Evolutionary conservation across 2,329 filamentous ascomycete genomes (phyloP).

Genomic region (Coniochaeta hoffmannii): DNA sequence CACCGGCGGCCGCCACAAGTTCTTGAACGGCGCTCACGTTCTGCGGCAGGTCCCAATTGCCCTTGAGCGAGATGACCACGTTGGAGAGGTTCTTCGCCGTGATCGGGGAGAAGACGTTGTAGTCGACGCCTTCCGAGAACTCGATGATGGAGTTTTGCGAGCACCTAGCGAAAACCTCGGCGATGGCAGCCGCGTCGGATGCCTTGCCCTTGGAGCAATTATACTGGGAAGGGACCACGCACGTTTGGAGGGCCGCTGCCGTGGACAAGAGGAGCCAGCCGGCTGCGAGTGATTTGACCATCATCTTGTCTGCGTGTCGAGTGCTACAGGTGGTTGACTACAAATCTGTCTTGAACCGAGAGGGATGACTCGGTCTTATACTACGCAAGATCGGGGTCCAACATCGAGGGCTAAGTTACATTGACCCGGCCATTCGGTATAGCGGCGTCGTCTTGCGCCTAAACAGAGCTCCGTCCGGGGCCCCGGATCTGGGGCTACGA

Average conservation of each 20-base stretch:
- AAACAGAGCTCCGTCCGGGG: neutral
- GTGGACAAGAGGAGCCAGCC: neutral
- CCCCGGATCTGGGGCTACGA: neutral
- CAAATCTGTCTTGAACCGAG: neutral
- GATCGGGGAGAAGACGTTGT: conserved; percentile 32
- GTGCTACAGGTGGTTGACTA: neutral
- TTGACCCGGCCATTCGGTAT: neutral
- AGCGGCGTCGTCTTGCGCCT: neutral
- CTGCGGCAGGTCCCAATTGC: conserved; percentile 34
- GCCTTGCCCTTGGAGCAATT: conserved; percentile 23
- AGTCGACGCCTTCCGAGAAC: conserved; percentile 31
- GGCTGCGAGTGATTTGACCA: neutral
- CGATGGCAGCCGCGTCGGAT: conserved; percentile 31
- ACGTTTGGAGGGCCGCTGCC: neutral
- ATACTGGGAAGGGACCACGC: conserved; percentile 11
- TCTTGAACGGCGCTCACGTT: conserved; percentile 28
- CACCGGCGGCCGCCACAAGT: conserved; percentile 23
- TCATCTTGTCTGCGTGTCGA: neutral
- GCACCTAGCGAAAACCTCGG: conserved; percentile 27
- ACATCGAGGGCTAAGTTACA: neutral
- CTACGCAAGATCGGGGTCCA: neutral
- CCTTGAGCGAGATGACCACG: conserved; percentile 31
- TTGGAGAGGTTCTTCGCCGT: conserved; percentile 30
- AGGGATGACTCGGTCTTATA: neutral
- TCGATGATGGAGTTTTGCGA: conserved; percentile 23